phyloP scores from a whole-genome alignment of 2,329 filamentous ascomycete species.

The Penicillium frequentans region DNA sequence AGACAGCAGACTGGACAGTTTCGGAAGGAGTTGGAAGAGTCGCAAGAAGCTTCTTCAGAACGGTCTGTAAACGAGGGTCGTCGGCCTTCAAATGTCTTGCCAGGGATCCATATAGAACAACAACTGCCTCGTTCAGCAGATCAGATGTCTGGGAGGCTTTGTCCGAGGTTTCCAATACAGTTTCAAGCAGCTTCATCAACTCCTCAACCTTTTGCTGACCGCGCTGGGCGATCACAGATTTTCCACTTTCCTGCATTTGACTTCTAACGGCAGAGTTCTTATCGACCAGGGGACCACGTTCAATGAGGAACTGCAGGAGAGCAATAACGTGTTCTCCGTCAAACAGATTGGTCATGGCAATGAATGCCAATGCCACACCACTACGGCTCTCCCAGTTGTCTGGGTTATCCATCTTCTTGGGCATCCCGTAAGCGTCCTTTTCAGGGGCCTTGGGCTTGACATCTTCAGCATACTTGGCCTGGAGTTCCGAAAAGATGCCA shows the following conservation, averaged over 20 bases:
- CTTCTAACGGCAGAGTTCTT: conserved; percentile 72
- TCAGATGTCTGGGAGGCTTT: conserved; percentile 79
- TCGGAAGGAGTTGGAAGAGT: conserved; percentile 94
- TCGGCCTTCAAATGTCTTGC: conserved; percentile 81
- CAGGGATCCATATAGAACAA: conserved; percentile 94
- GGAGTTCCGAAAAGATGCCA: conserved; percentile 63
- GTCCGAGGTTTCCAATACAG: conserved; percentile 80
- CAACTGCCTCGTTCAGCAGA: conserved; percentile 92
- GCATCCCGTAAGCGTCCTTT: conserved; percentile 92
- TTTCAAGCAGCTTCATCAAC: conserved; percentile 89
- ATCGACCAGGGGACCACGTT: conserved; percentile 84
- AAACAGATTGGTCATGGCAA: conserved; percentile 72
- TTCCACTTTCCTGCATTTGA: conserved; percentile 91
- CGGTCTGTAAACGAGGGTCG: conserved; percentile 83
- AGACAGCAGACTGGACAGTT: conserved; percentile 93
- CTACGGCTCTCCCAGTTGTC: conserved; percentile 92
- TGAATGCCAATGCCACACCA: conserved; percentile 84
- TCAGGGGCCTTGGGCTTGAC: conserved; percentile 80
- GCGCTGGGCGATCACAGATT: conserved; percentile 74
- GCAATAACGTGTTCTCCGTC: conserved; percentile 67
- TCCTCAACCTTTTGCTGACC: conserved; percentile 81
- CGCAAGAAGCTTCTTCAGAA: conserved; percentile 79
- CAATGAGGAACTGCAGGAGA: conserved; percentile 83
- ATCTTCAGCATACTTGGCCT: conserved; percentile 71
- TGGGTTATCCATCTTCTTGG: conserved; percentile 78